Evolutionary conservation across 208 protist species (phyloP), one percentile per base, ranked within the genome.

Genomic region (Blastocrithidia nonstop): DNA sequence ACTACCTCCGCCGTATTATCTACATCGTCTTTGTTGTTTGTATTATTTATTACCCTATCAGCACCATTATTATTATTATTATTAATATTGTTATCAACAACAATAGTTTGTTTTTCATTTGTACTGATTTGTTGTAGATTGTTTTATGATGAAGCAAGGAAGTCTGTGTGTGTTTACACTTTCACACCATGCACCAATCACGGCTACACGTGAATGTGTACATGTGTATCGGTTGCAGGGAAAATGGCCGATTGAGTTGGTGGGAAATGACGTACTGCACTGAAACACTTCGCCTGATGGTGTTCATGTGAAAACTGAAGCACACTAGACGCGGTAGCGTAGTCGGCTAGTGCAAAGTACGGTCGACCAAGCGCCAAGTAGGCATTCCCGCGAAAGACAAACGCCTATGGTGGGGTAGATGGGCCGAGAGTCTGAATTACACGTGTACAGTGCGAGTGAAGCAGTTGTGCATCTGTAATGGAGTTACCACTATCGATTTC

Each of bases 281-380:
- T 45, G 38, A 51, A 31, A 51, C 82, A 91, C 20, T n/a, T n/a
- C n/a, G 52, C 44, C 7, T 42, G 45, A 48, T 84, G 65, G 54
- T 91, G 78, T 36, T 53, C 45, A 9, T 66, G 67, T 15, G 71
- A 76, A 22, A 85, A 50, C 27, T 28, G 60, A 22, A 91, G 26
- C 42, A 88, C 71, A 15, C 50, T 53, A 7, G 54, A 69, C 0
- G 82, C 82, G 2, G 62, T 88, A 50, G 78, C 73, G 65, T 79
- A 91, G 70, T 91, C 82, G 1, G 82, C 74, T 17, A 91, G 36
- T 9, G 82, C 82, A 47, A 91, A 74, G 54, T 82, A 91, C 1
- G 82, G 82, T 50, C 72, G 63, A 0, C 76, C 77, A 7, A 91
- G 57, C 6, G 67, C 74, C 49, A 71, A 84, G 59, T 91, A 91